A percentile compares a stretch with the other conserved stretches of the same genome.
phyloP scores from a whole-genome alignment of 495 filamentous ascomycete genomes.

The Talaromyces stipitatus region DNA sequence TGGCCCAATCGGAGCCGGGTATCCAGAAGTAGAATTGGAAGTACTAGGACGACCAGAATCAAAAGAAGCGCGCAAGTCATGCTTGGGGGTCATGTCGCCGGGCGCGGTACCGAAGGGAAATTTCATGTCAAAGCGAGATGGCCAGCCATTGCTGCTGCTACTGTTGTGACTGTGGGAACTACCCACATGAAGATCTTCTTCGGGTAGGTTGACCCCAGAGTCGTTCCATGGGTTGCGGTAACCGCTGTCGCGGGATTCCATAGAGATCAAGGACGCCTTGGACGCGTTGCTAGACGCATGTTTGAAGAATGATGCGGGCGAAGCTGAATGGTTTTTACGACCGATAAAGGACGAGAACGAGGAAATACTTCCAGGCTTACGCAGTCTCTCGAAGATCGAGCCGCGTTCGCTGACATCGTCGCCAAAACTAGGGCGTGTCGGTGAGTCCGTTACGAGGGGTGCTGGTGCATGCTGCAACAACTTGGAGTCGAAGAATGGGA shows the following conservation, averaged over 20 bases:
- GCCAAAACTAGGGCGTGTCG: slow-evolving; percentile 66
- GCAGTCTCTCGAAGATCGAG: slow-evolving; percentile 79
- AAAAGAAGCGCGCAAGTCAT: slow-evolving; percentile 71
- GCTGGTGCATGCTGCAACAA: slow-evolving; percentile 83
- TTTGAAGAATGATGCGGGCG: slow-evolving; percentile 80
- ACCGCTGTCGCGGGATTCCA: slow-evolving; percentile 85
- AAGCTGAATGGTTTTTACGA: slow-evolving; percentile 85
- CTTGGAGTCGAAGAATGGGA: slow-evolving; percentile 95
- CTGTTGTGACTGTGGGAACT: slow-evolving; percentile 47
- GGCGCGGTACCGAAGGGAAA: slow-evolving; percentile 61
- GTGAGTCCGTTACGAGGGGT: slow-evolving; percentile 73
- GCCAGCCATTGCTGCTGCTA: slow-evolving; percentile 56
- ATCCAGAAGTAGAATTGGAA: slow-evolving; percentile 92
- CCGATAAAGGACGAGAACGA: slow-evolving; percentile 89
- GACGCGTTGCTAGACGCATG: slow-evolving; percentile 89
- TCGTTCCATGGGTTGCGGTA: slow-evolving; percentile 98
- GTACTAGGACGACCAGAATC: slow-evolving; percentile 88
- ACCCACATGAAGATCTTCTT: slow-evolving; percentile 66
- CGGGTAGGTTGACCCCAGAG: slow-evolving; percentile 83
- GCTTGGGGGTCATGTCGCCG: slow-evolving; percentile 75
- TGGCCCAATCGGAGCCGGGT: slow-evolving; percentile 82
- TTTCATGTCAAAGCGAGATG: slow-evolving; percentile 52
- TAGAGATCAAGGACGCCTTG: slow-evolving; percentile 85
- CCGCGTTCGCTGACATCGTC: slow-evolving; percentile 74
- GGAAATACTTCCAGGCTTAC: slow-evolving; percentile 88